Percentiles rank a stretch among this genome's conserved stretches.
Conservation (phyloP, 768 basidiomycete genomes). For the Saitozyma podzolica region DNA sequence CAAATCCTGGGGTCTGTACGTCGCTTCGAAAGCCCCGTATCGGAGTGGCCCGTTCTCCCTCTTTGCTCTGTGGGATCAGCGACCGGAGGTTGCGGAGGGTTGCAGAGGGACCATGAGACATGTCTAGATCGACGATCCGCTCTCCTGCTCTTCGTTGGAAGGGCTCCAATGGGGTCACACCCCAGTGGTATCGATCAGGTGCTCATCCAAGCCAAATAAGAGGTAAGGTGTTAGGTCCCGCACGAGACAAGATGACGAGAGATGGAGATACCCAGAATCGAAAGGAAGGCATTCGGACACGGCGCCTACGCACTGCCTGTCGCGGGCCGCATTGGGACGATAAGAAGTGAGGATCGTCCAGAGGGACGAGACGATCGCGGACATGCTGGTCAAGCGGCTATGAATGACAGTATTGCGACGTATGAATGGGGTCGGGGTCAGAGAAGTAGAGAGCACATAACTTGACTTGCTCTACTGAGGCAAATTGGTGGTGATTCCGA, state of each 20-base stretch:
- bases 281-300: background rate
- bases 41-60: constrained; percentile 27
- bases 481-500: too few species aligned
- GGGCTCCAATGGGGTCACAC: too few species aligned
- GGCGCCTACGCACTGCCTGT: constrained; percentile 25
- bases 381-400: constrained; percentile 11
- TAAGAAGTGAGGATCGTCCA: constrained; percentile 41
- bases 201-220: background rate
- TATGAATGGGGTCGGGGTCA: too few species aligned
- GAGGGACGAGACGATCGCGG: constrained; percentile 24
- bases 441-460: too few species aligned
- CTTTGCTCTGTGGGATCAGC: constrained; percentile 14
- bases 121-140: too few species aligned
- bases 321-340: constrained; percentile 35
- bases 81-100: too few species aligned
- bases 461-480: too few species aligned
- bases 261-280: background rate
- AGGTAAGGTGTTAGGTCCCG: background rate
- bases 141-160: too few species aligned
- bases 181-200: constrained; percentile 5
- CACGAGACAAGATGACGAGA: too few species aligned
- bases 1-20: constrained; percentile 41
- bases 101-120: too few species aligned
- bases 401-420: too few species aligned
- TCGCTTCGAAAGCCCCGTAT: constrained; percentile 49